phyloP scores from a whole-genome alignment of 495 filamentous ascomycete species.

The Clohesyomyces aquaticus region DNA sequence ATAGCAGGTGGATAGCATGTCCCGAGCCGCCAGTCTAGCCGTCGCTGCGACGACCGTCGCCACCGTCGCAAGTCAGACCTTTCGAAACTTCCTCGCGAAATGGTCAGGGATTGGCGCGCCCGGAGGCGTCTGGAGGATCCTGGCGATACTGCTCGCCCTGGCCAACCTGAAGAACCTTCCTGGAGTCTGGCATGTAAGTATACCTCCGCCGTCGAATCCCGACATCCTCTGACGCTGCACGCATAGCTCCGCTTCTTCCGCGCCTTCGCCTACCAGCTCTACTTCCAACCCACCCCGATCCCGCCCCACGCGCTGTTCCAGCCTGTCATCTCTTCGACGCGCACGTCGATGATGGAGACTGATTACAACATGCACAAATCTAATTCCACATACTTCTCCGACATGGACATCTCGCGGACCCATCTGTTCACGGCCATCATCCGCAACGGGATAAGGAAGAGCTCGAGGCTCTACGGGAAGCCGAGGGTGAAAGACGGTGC shows the following conservation, averaged over 20 bases:
- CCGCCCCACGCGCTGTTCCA: constrained; percentile 61
- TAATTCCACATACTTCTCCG: constrained; percentile 76
- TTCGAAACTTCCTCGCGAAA: constrained; percentile 18
- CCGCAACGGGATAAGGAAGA: constrained; percentile 55
- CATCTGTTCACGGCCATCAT: constrained; percentile 64
- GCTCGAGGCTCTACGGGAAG: constrained; percentile 2
- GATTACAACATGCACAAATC: constrained; percentile 86
- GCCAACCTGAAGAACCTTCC: constrained; percentile 75
- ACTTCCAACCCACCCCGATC: constrained; percentile 54
- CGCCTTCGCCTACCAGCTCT: constrained; percentile 63
- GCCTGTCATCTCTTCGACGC: constrained; percentile 62
- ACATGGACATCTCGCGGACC: constrained; percentile 71
- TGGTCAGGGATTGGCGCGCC: constrained; percentile 27
- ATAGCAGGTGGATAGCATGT: not conserved
- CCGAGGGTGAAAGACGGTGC: not conserved
- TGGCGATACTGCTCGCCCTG: constrained; percentile 59
- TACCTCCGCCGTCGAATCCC: not conserved
- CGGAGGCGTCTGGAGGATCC: constrained; percentile 54
- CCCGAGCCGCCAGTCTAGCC: constrained; percentile 10
- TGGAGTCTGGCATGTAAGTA: constrained; percentile 72
- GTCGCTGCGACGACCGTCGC: constrained; percentile 13
- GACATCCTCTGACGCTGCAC: constrained; percentile 9
- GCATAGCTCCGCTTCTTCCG: constrained; percentile 59
- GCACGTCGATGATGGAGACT: constrained; percentile 66
- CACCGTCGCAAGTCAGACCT: constrained; percentile 16